Base-by-base conservation (phyloP, 2,329 filamentous ascomycete species). In the Aspergillus sojae region DNA sequence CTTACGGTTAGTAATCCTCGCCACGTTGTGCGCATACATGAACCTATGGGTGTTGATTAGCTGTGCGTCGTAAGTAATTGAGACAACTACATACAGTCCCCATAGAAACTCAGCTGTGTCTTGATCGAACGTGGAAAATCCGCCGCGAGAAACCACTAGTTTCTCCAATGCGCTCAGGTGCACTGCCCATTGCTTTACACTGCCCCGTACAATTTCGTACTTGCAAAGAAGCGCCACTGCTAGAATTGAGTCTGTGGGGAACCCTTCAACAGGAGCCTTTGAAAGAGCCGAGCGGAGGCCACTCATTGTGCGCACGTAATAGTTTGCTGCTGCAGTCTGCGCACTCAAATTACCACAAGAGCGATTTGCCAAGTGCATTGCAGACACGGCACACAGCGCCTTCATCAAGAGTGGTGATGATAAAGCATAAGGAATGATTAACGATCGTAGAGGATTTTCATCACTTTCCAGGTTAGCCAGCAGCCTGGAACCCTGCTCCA, bases 181-280 rank as follows among this genome's bases (percentile, higher is more conserved):
- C n/a, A 76, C 70, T 19, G 71, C 69, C 77, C 77, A 78, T 57
- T 78, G 77, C 52, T 74, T 75, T 9, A 78, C 75, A 46, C 75
- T 78, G 16, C 77, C 77, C 16, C 76, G 75, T 3, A 78, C 72
- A 36, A 78, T 70, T 57, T 78, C 77, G 53, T 77, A 78, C 59
- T 78, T 78, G 67, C 74, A 77, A n/a, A 78, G 64, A 28, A 78
- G 69, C 16, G 74, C 76, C 19, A 78, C 73, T 2, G 77, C 71
- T 23, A 78, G 66, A 53, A 78, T 71, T 2, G 72, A 63, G 54
- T 78, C 75, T 41, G 77, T 75, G 3, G 75, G 64, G 10, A 74
- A 61, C 2, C 54, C 11, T 26, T 67, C 62, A 2, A 62, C 62
- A 9, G 69, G 50, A 39, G 62, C 62, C 45, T 66, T 64, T 3